Conservation (phyloP, 495 filamentous ascomycete genomes). For the Clohesyomyces aquaticus region DNA sequence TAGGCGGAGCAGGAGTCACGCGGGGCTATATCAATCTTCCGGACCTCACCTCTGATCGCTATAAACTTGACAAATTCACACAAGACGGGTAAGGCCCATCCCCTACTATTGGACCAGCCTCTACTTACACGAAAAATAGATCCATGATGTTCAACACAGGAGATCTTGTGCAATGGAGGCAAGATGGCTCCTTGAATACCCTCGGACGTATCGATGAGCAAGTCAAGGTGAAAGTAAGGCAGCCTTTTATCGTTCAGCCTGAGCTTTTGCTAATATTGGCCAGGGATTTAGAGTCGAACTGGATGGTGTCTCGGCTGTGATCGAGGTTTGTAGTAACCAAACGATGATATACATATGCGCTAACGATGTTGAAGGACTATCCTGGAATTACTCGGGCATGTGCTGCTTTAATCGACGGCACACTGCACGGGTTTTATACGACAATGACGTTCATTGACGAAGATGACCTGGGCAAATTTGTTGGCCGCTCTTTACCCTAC, state of each 20-base stretch:
- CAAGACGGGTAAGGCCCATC: constrained; percentile 18
- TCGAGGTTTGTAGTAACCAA: constrained; percentile 18
- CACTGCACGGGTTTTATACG: constrained; percentile 26
- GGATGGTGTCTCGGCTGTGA: constrained; percentile 29
- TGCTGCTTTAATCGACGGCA: constrained; percentile 17
- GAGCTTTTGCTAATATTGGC: not conserved
- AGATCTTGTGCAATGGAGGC: constrained; percentile 27
- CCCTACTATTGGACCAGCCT: not conserved
- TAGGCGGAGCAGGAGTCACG: constrained; percentile 22
- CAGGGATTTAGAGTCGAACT: constrained; percentile 33
- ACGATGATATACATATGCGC: too few species aligned
- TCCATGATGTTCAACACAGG: constrained; percentile 34
- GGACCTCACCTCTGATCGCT: constrained; percentile 18
- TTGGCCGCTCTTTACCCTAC: constrained; percentile 18
- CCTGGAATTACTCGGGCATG: constrained; percentile 27
- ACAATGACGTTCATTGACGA: constrained; percentile 30
- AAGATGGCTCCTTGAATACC: constrained; percentile 24
- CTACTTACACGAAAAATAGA: not conserved
- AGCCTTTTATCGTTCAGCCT: too few species aligned
- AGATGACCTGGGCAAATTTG: constrained; percentile 24
- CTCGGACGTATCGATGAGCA: constrained; percentile 32
- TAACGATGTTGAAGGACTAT: not conserved
- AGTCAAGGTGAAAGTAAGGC: constrained; percentile 29
- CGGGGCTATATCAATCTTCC: constrained; percentile 31
- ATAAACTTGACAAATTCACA: constrained; percentile 24